A percentile compares a stretch with the other conserved stretches of the same genome.
Conservation (phyloP, 1,284 basidiomycete species). For the Chalciporus sp. region DNA sequence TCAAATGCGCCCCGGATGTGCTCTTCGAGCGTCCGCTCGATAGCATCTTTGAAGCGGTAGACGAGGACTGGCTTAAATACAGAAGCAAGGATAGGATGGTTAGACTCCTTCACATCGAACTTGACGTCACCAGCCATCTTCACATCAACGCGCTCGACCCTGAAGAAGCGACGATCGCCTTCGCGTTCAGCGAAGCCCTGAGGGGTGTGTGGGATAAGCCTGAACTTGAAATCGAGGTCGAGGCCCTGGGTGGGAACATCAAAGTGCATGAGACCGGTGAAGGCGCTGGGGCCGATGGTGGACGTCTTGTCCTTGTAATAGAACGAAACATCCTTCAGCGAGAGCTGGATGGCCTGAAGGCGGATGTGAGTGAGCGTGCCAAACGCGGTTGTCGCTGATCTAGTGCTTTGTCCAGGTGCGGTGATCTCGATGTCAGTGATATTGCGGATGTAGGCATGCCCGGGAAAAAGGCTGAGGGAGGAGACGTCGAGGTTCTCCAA, state of each 20-base stretch:
- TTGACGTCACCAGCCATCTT: constrained; percentile 54
- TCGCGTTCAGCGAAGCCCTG: constrained; percentile 45
- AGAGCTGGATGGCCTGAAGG: constrained; percentile 62
- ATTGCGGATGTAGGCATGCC: constrained; percentile 69
- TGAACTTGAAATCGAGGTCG: constrained; percentile 64
- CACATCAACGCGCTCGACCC: constrained; percentile 55
- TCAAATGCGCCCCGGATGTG: constrained; percentile 54
- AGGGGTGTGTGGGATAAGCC: constrained; percentile 55
- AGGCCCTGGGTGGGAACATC: constrained; percentile 64
- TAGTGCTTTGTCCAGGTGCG: constrained; percentile 41
- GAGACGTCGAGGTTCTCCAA: constrained; percentile 72
- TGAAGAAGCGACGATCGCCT: constrained; percentile 51
- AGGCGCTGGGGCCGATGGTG: constrained; percentile 52
- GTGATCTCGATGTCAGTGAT: constrained; percentile 71
- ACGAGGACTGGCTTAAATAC: constrained; percentile 64
- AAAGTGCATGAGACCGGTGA: constrained; percentile 62
- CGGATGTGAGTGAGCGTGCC: constrained; percentile 65
- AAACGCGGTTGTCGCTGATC: constrained; percentile 48
- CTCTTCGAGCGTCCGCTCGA: constrained; percentile 57
- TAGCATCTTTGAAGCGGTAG: constrained; percentile 53
- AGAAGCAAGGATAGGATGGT: constrained; percentile 59
- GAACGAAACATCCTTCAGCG: constrained; percentile 66
- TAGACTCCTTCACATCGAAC: constrained; percentile 56
- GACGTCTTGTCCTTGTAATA: constrained; percentile 65
- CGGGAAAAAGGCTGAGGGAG: constrained; percentile 62